Conservation (phyloP, 2,329 filamentous ascomycete species). For the Exophiala phaeomuriformis region DNA sequence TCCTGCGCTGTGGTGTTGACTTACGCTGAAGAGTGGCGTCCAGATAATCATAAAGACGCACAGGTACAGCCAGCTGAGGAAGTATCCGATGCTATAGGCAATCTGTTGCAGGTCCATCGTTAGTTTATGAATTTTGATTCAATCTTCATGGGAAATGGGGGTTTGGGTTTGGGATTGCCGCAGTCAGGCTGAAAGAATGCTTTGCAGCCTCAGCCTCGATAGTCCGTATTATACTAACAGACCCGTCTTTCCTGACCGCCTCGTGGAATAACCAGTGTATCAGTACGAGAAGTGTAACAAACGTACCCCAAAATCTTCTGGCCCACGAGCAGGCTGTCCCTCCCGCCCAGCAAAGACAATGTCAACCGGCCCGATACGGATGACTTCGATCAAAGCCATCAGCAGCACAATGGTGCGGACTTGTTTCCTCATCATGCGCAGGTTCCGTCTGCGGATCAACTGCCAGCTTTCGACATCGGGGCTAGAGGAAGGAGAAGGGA, state of each 20-base stretch:
- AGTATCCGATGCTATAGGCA: slow-evolving; percentile 24
- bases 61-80: slow-evolving; percentile 25
- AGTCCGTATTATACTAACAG: too few relatives aligned
- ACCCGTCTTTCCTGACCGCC: neutral
- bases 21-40: slow-evolving; percentile 25
- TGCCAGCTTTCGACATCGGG: slow-evolving; percentile 23
- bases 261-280: neutral
- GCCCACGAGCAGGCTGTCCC: slow-evolving; percentile 16
- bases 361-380: slow-evolving; percentile 22
- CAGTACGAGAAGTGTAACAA: too few relatives aligned
- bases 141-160: too few relatives aligned
- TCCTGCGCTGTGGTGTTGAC: neutral
- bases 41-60: slow-evolving; percentile 24
- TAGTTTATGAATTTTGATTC: too few relatives aligned
- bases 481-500: slow-evolving; percentile 12
- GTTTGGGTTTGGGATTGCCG: too few relatives aligned
- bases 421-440: slow-evolving; percentile 25
- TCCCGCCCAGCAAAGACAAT: slow-evolving; percentile 24
- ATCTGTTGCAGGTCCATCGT: slow-evolving; percentile 8
- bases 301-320: slow-evolving; percentile 27
- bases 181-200: too few relatives aligned
- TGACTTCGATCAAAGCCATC: slow-evolving; percentile 24
- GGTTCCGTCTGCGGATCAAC: slow-evolving; percentile 20
- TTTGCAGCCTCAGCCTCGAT: too few relatives aligned
- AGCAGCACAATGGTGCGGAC: slow-evolving; percentile 21